phyloP scores from a whole-genome alignment of 2,329 filamentous ascomycete species.

The Hymenoscyphus linearis region DNA sequence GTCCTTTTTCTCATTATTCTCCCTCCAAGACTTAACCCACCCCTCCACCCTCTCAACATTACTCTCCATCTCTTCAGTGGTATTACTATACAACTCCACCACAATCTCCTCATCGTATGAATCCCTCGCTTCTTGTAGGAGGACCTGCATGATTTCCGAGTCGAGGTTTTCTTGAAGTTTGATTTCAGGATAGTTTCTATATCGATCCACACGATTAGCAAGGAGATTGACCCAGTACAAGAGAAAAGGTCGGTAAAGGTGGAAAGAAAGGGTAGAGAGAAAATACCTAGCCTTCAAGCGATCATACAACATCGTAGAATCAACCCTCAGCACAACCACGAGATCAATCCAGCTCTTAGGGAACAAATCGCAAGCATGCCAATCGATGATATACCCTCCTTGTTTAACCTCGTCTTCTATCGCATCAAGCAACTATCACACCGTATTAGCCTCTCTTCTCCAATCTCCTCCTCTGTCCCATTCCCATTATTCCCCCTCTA shows the following conservation, averaged over 20 bases:
- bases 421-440: constrained; percentile 69
- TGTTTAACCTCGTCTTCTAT: constrained; percentile 75
- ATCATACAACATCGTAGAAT: constrained; percentile 79
- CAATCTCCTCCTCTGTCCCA: background rate
- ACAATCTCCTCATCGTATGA: constrained; percentile 83
- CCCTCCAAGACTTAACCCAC: constrained; percentile 82
- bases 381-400: constrained; percentile 89
- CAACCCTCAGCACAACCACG: constrained; percentile 82
- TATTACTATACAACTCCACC: constrained; percentile 80
- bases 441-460: background rate
- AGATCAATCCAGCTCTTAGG: constrained; percentile 92
- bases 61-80: constrained; percentile 75
- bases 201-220: background rate
- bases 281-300: constrained; percentile 65
- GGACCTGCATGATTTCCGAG: constrained; percentile 93
- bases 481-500: background rate
- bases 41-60: constrained; percentile 79
- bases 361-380: constrained; percentile 96
- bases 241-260: background rate
- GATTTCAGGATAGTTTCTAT: constrained; percentile 71
- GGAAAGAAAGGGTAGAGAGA: background rate
- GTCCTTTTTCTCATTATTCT: constrained; percentile 44
- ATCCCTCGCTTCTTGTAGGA: constrained; percentile 84
- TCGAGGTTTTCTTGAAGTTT: constrained; percentile 97
- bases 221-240: too few species aligned